Evolutionary conservation across 108 stramenopile species (phyloP).

Genomic region (Bacterosira constricta): DNA sequence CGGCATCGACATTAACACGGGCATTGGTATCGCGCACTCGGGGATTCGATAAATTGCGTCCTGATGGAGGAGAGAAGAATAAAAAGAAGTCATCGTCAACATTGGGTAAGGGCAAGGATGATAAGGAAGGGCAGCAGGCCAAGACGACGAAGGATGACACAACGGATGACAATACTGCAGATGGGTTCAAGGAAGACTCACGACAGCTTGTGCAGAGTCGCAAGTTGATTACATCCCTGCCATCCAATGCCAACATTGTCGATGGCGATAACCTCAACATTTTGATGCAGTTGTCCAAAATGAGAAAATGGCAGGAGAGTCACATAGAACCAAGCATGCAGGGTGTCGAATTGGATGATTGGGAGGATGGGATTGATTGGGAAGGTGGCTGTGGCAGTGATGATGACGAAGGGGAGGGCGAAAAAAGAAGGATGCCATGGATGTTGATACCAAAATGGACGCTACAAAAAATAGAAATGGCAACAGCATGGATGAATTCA

Average conservation of each 20-base stretch:
- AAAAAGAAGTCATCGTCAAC: conserved; percentile 26
- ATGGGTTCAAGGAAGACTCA: not conserved
- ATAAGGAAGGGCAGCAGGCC: not conserved
- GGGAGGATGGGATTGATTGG: conserved; percentile 87
- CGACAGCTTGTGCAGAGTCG: not conserved
- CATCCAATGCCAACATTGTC: not conserved
- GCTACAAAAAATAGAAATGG: not conserved
- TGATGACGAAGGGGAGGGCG: conserved; percentile 14
- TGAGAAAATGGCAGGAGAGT: conserved; percentile 44
- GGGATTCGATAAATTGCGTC: conserved; percentile 33
- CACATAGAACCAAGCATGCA: conserved; percentile 61
- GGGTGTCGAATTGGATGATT: conserved; percentile 75
- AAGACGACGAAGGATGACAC: not conserved
- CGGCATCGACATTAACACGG: conserved; percentile 31
- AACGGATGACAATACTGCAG: not conserved
- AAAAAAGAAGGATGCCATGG: not conserved
- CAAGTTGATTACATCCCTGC: not conserved
- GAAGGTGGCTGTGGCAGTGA: conserved; percentile 53
- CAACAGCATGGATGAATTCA: conserved; percentile 10
- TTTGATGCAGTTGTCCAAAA: conserved; percentile 23
- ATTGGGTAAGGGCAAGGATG: not conserved
- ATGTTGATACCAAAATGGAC: conserved; percentile 1
- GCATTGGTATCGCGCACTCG: conserved; percentile 35
- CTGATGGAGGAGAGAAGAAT: conserved; percentile 30
- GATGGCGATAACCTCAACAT: conserved; percentile 37